These are phyloP conservation scores for Pyrenophora tritici-repentis DNA, from an alignment of 2,329 filamentous ascomycete genomes.

Conservation along the genomic window DNA sequence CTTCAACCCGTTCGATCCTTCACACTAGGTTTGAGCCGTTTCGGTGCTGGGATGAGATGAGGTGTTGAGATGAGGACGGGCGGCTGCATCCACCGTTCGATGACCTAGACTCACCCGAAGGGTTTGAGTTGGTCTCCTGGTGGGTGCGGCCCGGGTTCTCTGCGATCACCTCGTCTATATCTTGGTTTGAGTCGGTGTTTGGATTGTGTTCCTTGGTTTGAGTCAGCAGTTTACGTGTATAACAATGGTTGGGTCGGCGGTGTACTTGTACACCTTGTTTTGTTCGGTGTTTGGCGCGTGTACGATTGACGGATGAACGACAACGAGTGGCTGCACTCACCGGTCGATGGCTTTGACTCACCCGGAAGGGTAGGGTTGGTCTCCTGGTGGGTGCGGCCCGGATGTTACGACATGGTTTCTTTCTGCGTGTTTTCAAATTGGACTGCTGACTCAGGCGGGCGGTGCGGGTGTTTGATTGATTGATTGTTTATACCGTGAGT, in stretches of 20 bases:
- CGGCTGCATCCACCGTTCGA: neutral
- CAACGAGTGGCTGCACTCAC: neutral
- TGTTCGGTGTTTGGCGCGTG: no score
- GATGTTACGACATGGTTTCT: neutral
- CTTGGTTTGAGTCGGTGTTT: neutral
- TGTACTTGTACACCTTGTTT: no score
- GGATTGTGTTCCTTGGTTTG: no score
- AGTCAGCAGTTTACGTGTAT: neutral
- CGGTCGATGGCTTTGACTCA: neutral
- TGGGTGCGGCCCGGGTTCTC: neutral
- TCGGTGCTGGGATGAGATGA: neutral
- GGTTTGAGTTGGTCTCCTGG: neutral
- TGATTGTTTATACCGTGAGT: no score
- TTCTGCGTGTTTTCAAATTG: no score
- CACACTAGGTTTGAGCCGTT: neutral
- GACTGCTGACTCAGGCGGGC: no score
- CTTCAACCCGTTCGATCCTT: conserved; percentile 15
- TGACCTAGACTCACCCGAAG: neutral
- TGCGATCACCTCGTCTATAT: neutral
- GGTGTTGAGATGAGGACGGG: neutral
- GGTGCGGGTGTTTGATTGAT: no score
- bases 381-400: neutral
- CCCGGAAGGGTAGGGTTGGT: neutral
- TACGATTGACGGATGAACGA: no score
- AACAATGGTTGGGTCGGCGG: no score